A percentile compares a stretch with the other conserved stretches of the same genome.
These are phyloP conservation scores for Hanseniaspora sp. DNA, from an alignment of 1,139 yeast species.

Conservation along the genomic window DNA sequence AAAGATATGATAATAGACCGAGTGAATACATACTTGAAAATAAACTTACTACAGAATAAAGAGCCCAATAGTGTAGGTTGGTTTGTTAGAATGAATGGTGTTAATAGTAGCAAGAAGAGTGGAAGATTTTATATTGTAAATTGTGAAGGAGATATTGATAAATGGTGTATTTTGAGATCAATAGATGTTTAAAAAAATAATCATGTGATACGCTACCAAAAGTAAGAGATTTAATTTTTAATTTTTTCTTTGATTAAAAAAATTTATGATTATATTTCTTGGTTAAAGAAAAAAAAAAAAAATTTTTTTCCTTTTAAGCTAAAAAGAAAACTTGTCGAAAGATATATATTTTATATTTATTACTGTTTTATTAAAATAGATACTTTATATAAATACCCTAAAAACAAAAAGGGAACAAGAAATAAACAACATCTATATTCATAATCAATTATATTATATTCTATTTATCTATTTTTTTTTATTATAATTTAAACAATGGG, in stretches of 20 bases:
- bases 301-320: no score
- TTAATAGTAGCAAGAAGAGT: not conserved
- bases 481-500: slow-evolving; percentile 25
- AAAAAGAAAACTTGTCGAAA: no score
- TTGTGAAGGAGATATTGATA: slow-evolving; percentile 9
- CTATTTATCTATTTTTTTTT: not conserved
- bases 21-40: not conserved
- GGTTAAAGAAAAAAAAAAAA: no score
- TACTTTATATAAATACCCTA: no score
- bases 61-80: not conserved
- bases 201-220: not conserved
- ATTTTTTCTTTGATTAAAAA: no score
- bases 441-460: not conserved
- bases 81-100: not conserved
- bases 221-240: not conserved
- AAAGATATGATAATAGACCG: not conserved
- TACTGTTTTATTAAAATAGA: no score
- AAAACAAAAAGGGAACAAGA: no score
- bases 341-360: no score
- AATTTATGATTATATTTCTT: no score
- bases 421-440: not conserved
- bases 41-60: not conserved
- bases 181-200: not conserved
- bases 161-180: not conserved
- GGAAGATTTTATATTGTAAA: slow-evolving; percentile 11